Evolutionary conservation across 1,284 basidiomycete species (phyloP).

Genomic region (Tilletia walkeri): DNA sequence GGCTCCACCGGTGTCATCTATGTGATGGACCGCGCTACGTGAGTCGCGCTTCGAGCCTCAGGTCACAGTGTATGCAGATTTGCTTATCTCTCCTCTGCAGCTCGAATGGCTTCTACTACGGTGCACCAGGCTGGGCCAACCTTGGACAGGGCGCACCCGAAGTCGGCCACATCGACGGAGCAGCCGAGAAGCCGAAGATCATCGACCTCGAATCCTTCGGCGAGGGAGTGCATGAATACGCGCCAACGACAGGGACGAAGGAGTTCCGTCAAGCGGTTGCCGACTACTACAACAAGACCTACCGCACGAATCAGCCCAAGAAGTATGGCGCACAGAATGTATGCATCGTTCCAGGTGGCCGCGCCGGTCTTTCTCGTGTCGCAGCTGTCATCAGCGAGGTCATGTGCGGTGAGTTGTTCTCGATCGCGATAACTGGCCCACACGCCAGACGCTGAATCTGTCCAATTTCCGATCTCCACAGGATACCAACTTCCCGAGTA

Average conservation of each 20-base stretch:
- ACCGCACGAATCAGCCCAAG: constrained; percentile 73
- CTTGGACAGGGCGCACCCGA: constrained; percentile 45
- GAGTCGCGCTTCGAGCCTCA: background rate
- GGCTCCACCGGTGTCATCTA: constrained; percentile 63
- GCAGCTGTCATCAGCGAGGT: constrained; percentile 84
- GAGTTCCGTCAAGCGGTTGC: constrained; percentile 56
- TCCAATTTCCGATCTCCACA: background rate
- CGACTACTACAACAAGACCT: constrained; percentile 73
- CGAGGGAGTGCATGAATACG: constrained; percentile 73
- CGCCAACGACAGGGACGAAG: constrained; percentile 86
- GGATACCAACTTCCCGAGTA: constrained; percentile 80
- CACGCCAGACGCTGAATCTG: too few species aligned
- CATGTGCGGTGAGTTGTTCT: constrained; percentile 29
- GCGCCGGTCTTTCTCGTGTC: constrained; percentile 81
- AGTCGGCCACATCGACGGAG: constrained; percentile 72
- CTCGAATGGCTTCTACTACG: constrained; percentile 43
- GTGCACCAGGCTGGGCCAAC: constrained; percentile 23
- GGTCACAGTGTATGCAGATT: too few species aligned
- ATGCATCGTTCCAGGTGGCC: constrained; percentile 85
- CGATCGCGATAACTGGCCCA: background rate
- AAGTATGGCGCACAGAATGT: constrained; percentile 84
- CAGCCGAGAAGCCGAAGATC: constrained; percentile 66
- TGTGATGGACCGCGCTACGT: constrained; percentile 42
- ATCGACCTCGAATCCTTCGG: constrained; percentile 63
- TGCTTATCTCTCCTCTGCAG: background rate